These are phyloP conservation scores for Daedalea quercina DNA, from an alignment of 768 basidiomycete species.

Conservation along the genomic window DNA sequence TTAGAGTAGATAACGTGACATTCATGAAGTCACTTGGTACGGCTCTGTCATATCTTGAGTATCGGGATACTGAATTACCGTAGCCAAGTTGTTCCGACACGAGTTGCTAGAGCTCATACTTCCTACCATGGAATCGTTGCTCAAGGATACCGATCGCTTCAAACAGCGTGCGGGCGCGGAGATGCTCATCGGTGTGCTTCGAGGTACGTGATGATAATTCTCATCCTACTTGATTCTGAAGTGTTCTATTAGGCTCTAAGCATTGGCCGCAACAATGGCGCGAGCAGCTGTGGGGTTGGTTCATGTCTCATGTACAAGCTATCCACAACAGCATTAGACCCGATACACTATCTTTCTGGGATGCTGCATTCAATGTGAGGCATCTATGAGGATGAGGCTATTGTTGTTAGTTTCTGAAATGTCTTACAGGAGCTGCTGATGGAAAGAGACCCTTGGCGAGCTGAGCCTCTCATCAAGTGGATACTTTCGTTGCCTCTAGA, in stretches of 20 bases:
- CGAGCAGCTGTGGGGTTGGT: conserved; percentile 68
- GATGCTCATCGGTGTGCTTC: conserved; percentile 64
- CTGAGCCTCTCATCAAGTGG: conserved; percentile 68
- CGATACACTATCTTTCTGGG: conserved; percentile 78
- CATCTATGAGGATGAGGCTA: conserved; percentile 1
- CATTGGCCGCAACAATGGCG: conserved; percentile 64
- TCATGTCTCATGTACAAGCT: conserved; percentile 47
- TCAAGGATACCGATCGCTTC: conserved; percentile 67
- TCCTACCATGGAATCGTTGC: conserved; percentile 49
- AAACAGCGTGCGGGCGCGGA: conserved; percentile 81
- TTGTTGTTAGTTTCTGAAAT: neutral
- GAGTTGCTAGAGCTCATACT: conserved; percentile 47
- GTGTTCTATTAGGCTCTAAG: conserved; percentile 53
- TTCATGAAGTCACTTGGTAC: conserved; percentile 46
- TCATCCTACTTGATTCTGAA: neutral
- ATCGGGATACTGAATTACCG: conserved; percentile 5
- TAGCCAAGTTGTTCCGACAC: conserved; percentile 64
- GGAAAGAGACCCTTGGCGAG: conserved; percentile 77
- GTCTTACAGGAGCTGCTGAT: conserved; percentile 33
- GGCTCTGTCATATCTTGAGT: conserved; percentile 3
- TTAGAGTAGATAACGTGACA: conserved; percentile 46
- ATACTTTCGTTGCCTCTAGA: conserved; percentile 71
- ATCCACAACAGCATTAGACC: conserved; percentile 77
- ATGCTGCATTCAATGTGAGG: conserved; percentile 52
- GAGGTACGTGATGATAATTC: conserved; percentile 40